Evolutionary conservation across 2,329 filamentous ascomycete species (phyloP), one percentile per base, ranked within the genome.

Genomic region (Fusarium odoratissimum): DNA sequence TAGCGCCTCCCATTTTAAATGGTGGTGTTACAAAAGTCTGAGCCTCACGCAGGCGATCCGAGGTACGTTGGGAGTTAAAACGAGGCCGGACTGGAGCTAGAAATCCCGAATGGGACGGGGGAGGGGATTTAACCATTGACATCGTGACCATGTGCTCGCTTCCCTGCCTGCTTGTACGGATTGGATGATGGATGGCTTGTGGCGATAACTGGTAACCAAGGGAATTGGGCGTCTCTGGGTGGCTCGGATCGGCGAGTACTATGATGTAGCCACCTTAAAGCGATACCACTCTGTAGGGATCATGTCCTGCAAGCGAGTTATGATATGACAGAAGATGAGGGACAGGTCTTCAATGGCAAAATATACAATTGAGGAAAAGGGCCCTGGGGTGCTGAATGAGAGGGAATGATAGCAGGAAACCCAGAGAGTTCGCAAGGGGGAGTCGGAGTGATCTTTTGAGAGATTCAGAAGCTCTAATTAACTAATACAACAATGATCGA

Each of bases 41-140:
- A 64, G 84, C 81, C 75, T 88, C 86, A 69, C 86, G 83, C 41
- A 89, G 79, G 45, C 87, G 85, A 75, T 89, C 86, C 60, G 85
- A 83, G 6, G 87, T 89, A 63, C 83, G 76, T 59, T 83, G 82
- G 2, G 86, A 86, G 79, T 88, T 86, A 78, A 89, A 88, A 48
- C 77, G 81, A 37, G 87, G 87, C 23, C 87, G 84, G 40, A 70
- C 70, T 31, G 80, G 78, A 64, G 52, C 63, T 33, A 71, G 37
- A 63, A 73, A 66, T 23, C 60, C 68, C 52, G 67, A 49, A 61
- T 65, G 58, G 61, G 65, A 55, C 35, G 76, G 64, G 72, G 73
- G 40, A 65, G 72, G 67, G 41, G 64, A 62, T 68, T 72, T 72
- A 66, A 72, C 61, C 55, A 64, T 55, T 49, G 73, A 65, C 76